Evolutionary conservation across 345 rosid genomes (phyloP).

Genomic region (Jatropha curcas): DNA sequence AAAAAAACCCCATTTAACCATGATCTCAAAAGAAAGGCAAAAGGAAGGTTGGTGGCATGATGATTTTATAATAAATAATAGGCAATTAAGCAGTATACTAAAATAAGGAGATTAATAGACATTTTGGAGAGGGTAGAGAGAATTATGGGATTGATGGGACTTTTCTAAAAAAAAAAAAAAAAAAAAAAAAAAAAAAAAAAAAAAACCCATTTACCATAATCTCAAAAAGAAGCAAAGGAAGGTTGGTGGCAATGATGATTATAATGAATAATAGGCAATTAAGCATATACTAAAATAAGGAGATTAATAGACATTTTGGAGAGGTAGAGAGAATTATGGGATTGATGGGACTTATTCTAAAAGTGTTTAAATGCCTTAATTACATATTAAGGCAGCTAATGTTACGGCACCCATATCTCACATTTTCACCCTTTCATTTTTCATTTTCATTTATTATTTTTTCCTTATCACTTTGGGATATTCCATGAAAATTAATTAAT

Average conservation of each 20-base stretch:
- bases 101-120: too few relatives aligned
- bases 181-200: too few relatives aligned
- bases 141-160: too few relatives aligned
- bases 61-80: too few relatives aligned
- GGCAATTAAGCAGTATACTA: too few relatives aligned
- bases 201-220: background rate
- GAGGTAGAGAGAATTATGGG: conserved; percentile 5
- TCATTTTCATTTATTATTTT: background rate
- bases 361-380: conserved; percentile 6
- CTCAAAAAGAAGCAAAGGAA: background rate
- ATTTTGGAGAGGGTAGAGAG: too few relatives aligned
- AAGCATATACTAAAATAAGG: background rate
- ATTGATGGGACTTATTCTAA: conserved; percentile 17
- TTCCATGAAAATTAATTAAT: background rate
- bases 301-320: background rate
- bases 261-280: background rate
- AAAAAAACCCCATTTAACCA: too few relatives aligned
- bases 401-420: conserved; percentile 25
- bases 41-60: too few relatives aligned
- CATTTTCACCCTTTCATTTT: background rate
- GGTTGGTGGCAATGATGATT: background rate
- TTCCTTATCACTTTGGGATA: background rate
- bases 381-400: background rate
- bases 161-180: too few relatives aligned
- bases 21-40: too few relatives aligned